Evolutionary conservation across 2,329 filamentous ascomycete species (phyloP).

Genomic region (Sporothrix pallida): DNA sequence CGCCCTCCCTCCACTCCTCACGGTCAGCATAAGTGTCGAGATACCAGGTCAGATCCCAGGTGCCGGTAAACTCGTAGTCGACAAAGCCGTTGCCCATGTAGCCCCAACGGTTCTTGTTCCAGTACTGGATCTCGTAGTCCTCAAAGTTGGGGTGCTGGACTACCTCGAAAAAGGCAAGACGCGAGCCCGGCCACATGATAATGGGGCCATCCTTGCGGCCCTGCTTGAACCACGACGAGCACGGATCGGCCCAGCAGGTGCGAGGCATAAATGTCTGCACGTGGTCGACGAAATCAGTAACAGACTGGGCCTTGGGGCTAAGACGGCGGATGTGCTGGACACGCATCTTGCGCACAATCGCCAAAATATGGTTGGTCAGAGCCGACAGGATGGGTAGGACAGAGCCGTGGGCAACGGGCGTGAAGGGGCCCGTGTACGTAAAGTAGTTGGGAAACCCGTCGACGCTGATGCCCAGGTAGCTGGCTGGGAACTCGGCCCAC

Average conservation of each 20-base stretch:
- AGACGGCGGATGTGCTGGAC: neutral
- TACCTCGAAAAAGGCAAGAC: neutral
- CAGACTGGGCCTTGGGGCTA: neutral
- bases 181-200: neutral
- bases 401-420: neutral
- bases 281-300: neutral
- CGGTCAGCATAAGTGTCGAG: neutral
- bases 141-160: neutral
- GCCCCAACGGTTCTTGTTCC: neutral
- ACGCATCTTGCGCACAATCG: neutral
- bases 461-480: neutral
- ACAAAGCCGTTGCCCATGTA: constrained; percentile 1
- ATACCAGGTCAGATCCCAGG: neutral
- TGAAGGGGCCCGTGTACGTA: neutral
- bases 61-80: neutral
- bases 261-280: neutral
- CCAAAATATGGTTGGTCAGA: neutral
- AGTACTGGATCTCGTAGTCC: neutral
- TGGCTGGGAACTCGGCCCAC: neutral
- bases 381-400: neutral
- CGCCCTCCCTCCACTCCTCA: neutral
- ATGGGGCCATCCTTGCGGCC: neutral
- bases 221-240: neutral
- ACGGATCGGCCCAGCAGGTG: neutral
- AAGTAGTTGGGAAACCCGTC: neutral